Percentiles rank a stretch among this genome's conserved stretches.
phyloP scores from a whole-genome alignment of 768 basidiomycete species.

The Trametes meyenii region DNA sequence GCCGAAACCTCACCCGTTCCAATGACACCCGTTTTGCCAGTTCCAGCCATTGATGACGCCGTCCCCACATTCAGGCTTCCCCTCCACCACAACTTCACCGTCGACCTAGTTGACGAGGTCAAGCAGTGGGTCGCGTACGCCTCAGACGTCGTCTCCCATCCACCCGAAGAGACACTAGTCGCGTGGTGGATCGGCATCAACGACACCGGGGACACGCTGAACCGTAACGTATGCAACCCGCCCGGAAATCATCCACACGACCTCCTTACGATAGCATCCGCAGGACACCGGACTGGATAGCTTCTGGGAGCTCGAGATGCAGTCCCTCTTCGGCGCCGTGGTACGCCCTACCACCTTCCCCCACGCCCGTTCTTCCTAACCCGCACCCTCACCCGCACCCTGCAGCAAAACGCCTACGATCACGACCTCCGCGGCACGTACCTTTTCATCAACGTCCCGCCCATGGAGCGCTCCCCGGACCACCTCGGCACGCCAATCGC shows the following conservation, averaged over 20 bases:
- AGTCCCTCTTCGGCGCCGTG: conserved; percentile 51
- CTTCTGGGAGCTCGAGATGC: conserved; percentile 55
- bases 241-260: no score
- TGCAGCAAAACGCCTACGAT: conserved; percentile 43
- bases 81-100: conserved; percentile 49
- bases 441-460: conserved; percentile 60
- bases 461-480: conserved; percentile 51
- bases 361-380: background rate
- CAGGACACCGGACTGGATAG: conserved; percentile 45
- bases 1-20: no score
- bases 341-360: conserved; percentile 35
- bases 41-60: background rate
- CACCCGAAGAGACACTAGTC: conserved; percentile 45
- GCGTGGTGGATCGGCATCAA: conserved; percentile 66
- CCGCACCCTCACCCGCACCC: conserved; percentile 8
- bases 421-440: conserved; percentile 46
- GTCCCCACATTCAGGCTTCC: conserved; percentile 39
- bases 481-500: conserved; percentile 40
- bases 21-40: background rate
- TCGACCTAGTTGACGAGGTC: conserved; percentile 52
- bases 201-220: conserved; percentile 54
- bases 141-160: conserved; percentile 48
- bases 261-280: background rate
- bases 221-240: conserved; percentile 35
- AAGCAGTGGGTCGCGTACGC: conserved; percentile 51